A percentile compares a stretch with the other conserved stretches of the same genome.
phyloP scores from a whole-genome alignment of 169 alveolate genomes.

The Eimeria necatrix region DNA sequence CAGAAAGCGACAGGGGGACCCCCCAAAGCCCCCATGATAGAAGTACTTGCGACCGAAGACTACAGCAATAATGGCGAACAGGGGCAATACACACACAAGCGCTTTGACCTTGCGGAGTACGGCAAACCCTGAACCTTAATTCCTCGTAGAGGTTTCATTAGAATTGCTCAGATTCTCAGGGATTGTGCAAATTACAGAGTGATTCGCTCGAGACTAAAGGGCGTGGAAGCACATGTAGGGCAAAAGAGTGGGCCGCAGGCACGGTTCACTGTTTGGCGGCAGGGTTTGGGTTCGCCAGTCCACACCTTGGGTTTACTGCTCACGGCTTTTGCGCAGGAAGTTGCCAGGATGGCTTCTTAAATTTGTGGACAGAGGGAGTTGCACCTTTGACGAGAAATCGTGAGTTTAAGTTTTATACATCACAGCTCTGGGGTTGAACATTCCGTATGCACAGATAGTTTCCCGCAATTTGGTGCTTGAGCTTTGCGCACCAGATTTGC shows the following conservation, averaged over 20 bases:
- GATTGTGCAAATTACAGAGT: too few species aligned
- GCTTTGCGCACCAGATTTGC: not conserved
- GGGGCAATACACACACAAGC: constrained; percentile 83
- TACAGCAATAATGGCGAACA: constrained; percentile 52
- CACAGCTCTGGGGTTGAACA: not conserved
- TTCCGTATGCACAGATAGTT: not conserved
- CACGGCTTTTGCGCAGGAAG: constrained; percentile 76
- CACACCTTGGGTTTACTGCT: not conserved
- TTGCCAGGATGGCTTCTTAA: constrained; percentile 85
- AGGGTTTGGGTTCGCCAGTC: not conserved
- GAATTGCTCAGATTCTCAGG: too few species aligned
- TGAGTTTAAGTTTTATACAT: constrained; percentile 42
- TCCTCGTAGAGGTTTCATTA: not conserved
- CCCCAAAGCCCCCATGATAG: constrained; percentile 74
- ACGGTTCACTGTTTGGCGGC: not conserved
- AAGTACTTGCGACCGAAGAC: constrained; percentile 78
- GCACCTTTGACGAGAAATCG: constrained; percentile 83
- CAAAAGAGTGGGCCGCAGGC: too few species aligned
- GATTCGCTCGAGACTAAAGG: too few species aligned
- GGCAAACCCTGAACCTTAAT: constrained; percentile 26
- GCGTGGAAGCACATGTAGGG: too few species aligned
- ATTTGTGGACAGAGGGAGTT: constrained; percentile 83
- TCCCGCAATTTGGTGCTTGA: not conserved
- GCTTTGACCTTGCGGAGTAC: constrained; percentile 77
- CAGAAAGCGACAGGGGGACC: constrained; percentile 44